These are phyloP conservation scores for Fraxinus angustifolia DNA, from an alignment of 305 asterid genomes.

Conservation along the genomic window DNA sequence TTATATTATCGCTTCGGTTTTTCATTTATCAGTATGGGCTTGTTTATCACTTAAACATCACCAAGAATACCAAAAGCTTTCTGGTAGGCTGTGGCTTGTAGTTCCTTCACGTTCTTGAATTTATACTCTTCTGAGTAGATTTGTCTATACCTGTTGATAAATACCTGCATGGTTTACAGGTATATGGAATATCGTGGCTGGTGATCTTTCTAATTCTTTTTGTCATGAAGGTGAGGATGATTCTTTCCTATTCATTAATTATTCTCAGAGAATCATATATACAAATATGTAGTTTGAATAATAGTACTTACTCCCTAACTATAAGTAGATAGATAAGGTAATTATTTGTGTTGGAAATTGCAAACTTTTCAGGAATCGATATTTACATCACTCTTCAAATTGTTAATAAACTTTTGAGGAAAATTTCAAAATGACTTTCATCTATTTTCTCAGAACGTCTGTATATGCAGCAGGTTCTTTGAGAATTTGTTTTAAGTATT, in stretches of 20 bases:
- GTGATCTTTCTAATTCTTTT: conserved; percentile 67
- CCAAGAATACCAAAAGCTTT: conserved; percentile 44
- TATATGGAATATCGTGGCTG: conserved; percentile 81
- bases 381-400: not conserved
- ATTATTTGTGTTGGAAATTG: not conserved
- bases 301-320: not conserved
- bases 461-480: not conserved
- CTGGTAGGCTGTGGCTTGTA: conserved; percentile 41
- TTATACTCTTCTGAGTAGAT: not conserved
- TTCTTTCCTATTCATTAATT: not conserved
- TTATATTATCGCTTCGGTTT: conserved; percentile 62
- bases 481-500: not conserved
- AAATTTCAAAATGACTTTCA: not conserved
- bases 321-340: not conserved
- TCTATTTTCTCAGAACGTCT: not conserved
- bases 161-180: conserved; percentile 36
- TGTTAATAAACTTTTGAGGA: not conserved
- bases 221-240: conserved; percentile 75
- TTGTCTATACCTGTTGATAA: not conserved
- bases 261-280: not conserved
- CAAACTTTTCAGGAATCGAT: not conserved
- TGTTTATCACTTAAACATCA: conserved; percentile 73
- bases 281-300: not conserved
- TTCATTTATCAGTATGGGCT: conserved; percentile 89
- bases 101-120: conserved; percentile 10